Base-by-base conservation (phyloP, 164 flowering plant species). In the Akebia trifoliata region DNA sequence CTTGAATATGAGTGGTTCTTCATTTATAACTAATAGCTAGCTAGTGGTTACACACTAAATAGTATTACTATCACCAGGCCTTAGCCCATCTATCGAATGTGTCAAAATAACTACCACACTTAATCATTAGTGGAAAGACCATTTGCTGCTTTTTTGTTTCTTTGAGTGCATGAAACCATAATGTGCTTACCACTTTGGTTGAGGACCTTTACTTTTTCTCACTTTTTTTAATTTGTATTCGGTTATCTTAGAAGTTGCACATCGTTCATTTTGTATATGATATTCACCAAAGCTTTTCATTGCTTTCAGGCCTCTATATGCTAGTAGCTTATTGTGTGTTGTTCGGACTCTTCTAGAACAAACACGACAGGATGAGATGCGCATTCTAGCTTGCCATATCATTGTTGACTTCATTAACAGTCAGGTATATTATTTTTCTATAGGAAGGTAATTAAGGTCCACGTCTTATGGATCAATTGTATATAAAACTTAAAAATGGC, bases 241-340 rank as follows among this genome's bases (percentile, higher is more conserved):
- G n/a, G n/a, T n/a, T n/a, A n/a, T n/a, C n/a, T n/a, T n/a, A n/a
- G 31, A 51, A 32, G 4, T 51, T 51, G 4, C 47, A 3, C 25
- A 43, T n/a, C n/a, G n/a, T 4, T 53, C 9, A 40, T 21, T 21
- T 28, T 12, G 17, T n/a, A n/a, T 20, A 12, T 48, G 44, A 44
- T 21, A 37, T 50, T 46, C 15, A 36, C 21, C 7, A n/a, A 36
- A 25, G 22, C 25, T 21, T 39, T 61, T 31, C 43, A 43, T 53
- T 64, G 37, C 22, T 69, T 68, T 76, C 90, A 91, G 97, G 94
- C 85, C 96, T 8, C 69, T 91, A 2, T 87, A 74, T 80, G 89
- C 94, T 12, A 70, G 78, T 72, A 86, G 95, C 72, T 74, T 87
- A 45, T 62, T 91, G 63, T 75, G 71, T 51, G 75, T 83, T 35